phyloP scores from a whole-genome alignment of 2,329 filamentous ascomycete genomes.

The Xenosphaeropsis pyriputrescens region DNA sequence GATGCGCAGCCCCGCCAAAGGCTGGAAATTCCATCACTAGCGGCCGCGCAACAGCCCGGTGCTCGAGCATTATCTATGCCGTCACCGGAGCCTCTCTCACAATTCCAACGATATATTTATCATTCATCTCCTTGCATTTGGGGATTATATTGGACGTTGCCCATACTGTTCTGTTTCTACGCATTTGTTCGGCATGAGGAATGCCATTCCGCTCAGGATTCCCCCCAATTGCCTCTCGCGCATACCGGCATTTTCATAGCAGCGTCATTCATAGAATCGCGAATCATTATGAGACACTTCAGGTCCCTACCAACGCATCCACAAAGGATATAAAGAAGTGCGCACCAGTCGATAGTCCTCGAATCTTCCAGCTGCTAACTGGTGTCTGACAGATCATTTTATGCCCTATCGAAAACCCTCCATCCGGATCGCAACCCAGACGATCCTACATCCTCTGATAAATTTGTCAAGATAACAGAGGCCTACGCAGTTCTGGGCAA shows the following conservation, averaged over 20 bases:
- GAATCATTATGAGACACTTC: slow-evolving; percentile 74
- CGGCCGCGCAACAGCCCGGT: not conserved
- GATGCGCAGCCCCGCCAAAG: not conserved
- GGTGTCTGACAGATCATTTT: slow-evolving; percentile 52
- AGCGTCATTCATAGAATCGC: slow-evolving; percentile 19
- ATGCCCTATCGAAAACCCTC: slow-evolving; percentile 77
- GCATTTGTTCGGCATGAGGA: slow-evolving; percentile 36
- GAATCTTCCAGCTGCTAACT: slow-evolving; percentile 1
- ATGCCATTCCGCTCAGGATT: slow-evolving; percentile 35
- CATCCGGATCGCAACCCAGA: slow-evolving; percentile 82
- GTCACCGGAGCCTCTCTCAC: not conserved
- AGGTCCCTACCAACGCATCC: slow-evolving; percentile 55
- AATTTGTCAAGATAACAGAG: slow-evolving; percentile 73
- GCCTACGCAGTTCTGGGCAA: slow-evolving; percentile 68
- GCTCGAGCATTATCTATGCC: not conserved
- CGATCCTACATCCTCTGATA: slow-evolving; percentile 56
- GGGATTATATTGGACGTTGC: not conserved
- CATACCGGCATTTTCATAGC: slow-evolving; percentile 26
- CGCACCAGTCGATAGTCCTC: slow-evolving; percentile 1
- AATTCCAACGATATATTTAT: not conserved
- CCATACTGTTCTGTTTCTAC: not conserved
- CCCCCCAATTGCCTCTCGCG: slow-evolving; percentile 5
- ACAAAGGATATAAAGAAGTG: slow-evolving; percentile 77
- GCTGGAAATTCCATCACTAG: not conserved
- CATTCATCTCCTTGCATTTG: not conserved